Base-by-base conservation (phyloP, 2,329 filamentous ascomycete genomes). In the Penicillium palitans region DNA sequence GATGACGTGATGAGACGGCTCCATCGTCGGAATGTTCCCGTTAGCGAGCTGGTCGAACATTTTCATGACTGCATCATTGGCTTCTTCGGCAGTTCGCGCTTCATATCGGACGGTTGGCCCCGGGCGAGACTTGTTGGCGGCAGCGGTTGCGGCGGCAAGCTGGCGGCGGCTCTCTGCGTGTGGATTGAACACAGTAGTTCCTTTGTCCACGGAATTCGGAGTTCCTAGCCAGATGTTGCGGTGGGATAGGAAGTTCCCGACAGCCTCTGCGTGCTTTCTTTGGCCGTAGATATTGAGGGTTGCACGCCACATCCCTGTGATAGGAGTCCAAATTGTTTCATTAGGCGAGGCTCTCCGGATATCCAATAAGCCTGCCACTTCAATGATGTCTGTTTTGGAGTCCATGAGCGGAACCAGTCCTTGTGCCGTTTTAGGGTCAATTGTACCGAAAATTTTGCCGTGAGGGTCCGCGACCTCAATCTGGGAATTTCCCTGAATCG, bases 41-140 rank as follows among this genome's bases (percentile, higher is more conserved):
- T 87, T 87, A 27, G 87, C 84, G 40, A 97, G 84, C 8, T 88
- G 89, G 76, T 97, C 92, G 68, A 99, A 96, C 71, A 98, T 90
- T 42, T 86, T 87, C 73, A 91, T 84, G 24, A 96, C 89, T 57
- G 96, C 92, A 62, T 86, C 87, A 10, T 89, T 88, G 59, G 96
- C 89, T 74, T 98, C 92, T 67, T 98, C 93, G 0, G 88, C 87
- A 0, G 90, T 93, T 33, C 91, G 84, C 48, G 78, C 74, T 53
- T 79, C 78, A 31, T 74, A 75, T 39, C 72, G 70, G 47, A 73
- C 63, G 7, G 53, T 56, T 6, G 65, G 29, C 6, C 60, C 59
- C 2, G 64, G 44, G 15, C 72, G 69, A 33, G 65, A 66, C 50
- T 58, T 66, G 19, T 27, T 59, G 17, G 65, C 55, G 33, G 65